Conservation (phyloP, 805 yeast species). For the Danielozyma ontarioensis region DNA sequence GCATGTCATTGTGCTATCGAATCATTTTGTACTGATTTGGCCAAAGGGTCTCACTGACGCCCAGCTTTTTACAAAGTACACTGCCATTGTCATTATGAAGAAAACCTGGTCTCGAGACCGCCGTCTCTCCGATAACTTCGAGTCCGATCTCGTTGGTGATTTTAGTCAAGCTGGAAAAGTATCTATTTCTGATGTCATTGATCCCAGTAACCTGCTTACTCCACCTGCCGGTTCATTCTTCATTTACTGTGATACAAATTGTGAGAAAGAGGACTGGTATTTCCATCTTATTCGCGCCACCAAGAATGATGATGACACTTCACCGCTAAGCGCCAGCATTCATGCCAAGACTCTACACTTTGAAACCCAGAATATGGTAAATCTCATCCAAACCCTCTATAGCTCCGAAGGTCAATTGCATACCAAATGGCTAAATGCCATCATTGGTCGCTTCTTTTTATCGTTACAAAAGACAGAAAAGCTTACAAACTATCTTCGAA, state of each 20-base stretch:
- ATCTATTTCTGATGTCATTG: conserved; percentile 21
- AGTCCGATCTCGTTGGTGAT: conserved; percentile 9
- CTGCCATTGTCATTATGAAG: conserved; percentile 70
- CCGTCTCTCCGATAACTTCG: conserved; percentile 13
- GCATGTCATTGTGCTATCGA: conserved; percentile 73
- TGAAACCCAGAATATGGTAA: conserved; percentile 64
- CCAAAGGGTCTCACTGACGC: conserved; percentile 74
- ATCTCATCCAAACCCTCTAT: conserved; percentile 69
- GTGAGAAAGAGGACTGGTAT: conserved; percentile 91
- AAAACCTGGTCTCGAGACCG: conserved; percentile 29
- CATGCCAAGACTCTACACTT: conserved; percentile 73
- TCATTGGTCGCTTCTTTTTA: conserved; percentile 77
- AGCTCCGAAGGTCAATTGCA: conserved; percentile 80
- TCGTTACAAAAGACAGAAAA: conserved; percentile 68
- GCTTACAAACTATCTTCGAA: conserved; percentile 52
- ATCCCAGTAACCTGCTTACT: conserved; percentile 12
- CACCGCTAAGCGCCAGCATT: conserved; percentile 40
- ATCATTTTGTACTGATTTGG: conserved; percentile 75
- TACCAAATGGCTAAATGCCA: conserved; percentile 87
- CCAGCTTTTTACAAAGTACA: conserved; percentile 71
- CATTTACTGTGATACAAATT: conserved; percentile 71
- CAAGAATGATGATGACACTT: conserved; percentile 28
- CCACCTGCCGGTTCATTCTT: conserved; percentile 45
- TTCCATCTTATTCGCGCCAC: conserved; percentile 79
- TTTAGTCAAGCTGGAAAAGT: conserved; percentile 10